Base-by-base conservation (phyloP, 1,284 basidiomycete species). In the Irpex lacteus region DNA sequence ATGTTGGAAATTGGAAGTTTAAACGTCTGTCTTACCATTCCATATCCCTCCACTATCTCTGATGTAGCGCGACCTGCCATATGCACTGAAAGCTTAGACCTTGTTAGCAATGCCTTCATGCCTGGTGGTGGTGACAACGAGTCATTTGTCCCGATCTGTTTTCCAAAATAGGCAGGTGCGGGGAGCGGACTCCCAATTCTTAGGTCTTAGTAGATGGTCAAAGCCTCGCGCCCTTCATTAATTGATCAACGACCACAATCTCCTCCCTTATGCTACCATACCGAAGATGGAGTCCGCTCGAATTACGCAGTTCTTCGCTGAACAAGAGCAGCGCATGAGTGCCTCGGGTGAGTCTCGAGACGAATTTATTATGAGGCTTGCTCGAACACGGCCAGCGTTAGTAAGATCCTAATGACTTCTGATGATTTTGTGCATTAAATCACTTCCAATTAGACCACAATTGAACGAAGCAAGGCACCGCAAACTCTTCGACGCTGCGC, bases 271-370 rank as follows among this genome's bases (percentile, higher is more conserved):
- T 56, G 15, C 37, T 18, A 18, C 19, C 36, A 13, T 9, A 49
- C 5, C 6, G 4, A 47, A 19, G 2, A 66, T 68, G 67, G 52
- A 59, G 9, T 65, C 69, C 15, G 54, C 44, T 9, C 36, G 44
- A 36, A 3, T 79, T 4, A 76, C 83, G 11, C 70, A 72, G 0
- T 88, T 85, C 67, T 87, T 83, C 67, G 72, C 70, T 5, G 84
- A 86, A 72, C 82, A 83, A 71, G 82, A 87, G 60, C 74, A 75
- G 60, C 79, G 77, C 13, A 83, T 88, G 83, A 79, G 76, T 53
- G 65, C 82, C 15, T 81, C 83, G n/a, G 81, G 85, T 47, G 84
- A 86, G 66, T 76, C 77, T 21, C 67, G 76, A 38, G 74, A 76
- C 8, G 71, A 77, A 50, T 81, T 76, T 61, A 62, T 79, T 57